These are phyloP conservation scores for Byssoonygena ceratinophila DNA, from an alignment of 2,329 filamentous ascomycete genomes.

Conservation along the genomic window DNA sequence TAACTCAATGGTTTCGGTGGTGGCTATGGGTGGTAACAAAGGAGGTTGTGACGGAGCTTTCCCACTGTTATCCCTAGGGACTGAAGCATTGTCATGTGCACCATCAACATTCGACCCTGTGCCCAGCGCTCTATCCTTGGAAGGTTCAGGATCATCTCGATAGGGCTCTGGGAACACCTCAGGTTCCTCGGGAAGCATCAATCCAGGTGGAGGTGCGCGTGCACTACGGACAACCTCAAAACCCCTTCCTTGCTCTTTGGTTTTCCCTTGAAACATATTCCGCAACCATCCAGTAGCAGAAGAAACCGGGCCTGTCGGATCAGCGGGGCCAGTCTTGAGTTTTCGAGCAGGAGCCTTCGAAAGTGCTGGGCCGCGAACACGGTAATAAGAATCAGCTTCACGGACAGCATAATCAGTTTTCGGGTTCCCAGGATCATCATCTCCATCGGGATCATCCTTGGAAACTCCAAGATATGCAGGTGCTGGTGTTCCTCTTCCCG, in stretches of 20 bases:
- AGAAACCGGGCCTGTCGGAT: conserved; percentile 83
- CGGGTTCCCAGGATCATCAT: conserved; percentile 40
- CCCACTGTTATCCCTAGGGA: conserved; percentile 13
- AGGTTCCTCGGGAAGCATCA: conserved; percentile 39
- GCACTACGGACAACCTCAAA: conserved; percentile 93
- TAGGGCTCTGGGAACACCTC: conserved; percentile 57
- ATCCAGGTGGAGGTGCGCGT: conserved; percentile 69
- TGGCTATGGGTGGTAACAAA: conserved; percentile 50
- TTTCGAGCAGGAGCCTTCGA: conserved; percentile 72
- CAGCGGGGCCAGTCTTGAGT: conserved; percentile 84
- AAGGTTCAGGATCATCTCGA: conserved; percentile 41
- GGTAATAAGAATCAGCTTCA: conserved; percentile 95
- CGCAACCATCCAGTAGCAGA: conserved; percentile 86
- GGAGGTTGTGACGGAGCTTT: conserved; percentile 36
- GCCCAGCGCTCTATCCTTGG: conserved; percentile 15
- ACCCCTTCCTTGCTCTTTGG: conserved; percentile 88
- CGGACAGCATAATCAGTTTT: conserved; percentile 81
- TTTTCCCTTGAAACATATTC: conserved; percentile 66
- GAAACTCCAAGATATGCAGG: conserved; percentile 45
- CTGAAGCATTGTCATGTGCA: conserved; percentile 2
- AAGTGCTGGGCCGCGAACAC: conserved; percentile 75
- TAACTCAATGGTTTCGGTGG: conserved; percentile 50
- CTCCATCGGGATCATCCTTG: conserved; percentile 46
- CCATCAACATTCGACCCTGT: conserved; percentile 17
- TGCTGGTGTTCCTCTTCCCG: conserved; percentile 40